A percentile compares a stretch with the other conserved stretches of the same genome.
These are phyloP conservation scores for Globisporangium cystogenes DNA, from an alignment of 352 stramenopile genomes.

Conservation along the genomic window DNA sequence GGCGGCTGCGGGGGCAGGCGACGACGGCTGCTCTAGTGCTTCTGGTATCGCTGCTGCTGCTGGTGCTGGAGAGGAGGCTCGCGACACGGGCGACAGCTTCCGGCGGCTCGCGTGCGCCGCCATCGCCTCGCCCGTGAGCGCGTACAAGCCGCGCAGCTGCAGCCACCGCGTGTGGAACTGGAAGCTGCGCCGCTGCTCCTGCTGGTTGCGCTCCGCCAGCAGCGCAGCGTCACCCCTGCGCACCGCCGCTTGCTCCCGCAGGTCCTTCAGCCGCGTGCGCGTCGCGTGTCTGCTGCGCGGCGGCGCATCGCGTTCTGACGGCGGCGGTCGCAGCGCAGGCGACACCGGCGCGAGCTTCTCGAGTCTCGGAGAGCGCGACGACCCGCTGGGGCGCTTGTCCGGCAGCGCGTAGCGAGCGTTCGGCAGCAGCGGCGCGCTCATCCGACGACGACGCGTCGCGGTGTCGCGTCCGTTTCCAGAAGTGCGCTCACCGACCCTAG, in stretches of 20 bases:
- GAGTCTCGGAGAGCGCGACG: neutral
- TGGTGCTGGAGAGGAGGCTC: neutral
- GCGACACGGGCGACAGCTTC: slow-evolving; percentile 1
- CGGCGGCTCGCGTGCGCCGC: neutral
- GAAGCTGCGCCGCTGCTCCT: slow-evolving; percentile 25
- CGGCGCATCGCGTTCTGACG: slow-evolving; percentile 3
- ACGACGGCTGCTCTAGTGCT: no score
- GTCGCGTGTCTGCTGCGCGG: neutral
- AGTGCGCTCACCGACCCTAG: no score
- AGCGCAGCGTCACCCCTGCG: slow-evolving; percentile 18
- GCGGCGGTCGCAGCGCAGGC: no score
- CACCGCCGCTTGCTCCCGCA: slow-evolving; percentile 23
- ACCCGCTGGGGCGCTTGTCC: neutral
- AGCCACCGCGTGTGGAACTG: slow-evolving; percentile 40
- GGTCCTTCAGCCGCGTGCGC: slow-evolving; percentile 39
- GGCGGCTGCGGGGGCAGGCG: no score
- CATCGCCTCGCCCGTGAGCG: slow-evolving; percentile 20
- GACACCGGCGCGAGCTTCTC: neutral
- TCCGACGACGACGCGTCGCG: no score
- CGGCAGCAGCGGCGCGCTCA: no score
- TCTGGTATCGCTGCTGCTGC: no score
- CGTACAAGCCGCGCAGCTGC: slow-evolving; percentile 44
- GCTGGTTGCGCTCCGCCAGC: slow-evolving; percentile 16
- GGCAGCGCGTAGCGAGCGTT: no score
- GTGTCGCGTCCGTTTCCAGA: no score